Conservation (phyloP, 1,284 basidiomycete species). For the Peniophora sp. region DNA sequence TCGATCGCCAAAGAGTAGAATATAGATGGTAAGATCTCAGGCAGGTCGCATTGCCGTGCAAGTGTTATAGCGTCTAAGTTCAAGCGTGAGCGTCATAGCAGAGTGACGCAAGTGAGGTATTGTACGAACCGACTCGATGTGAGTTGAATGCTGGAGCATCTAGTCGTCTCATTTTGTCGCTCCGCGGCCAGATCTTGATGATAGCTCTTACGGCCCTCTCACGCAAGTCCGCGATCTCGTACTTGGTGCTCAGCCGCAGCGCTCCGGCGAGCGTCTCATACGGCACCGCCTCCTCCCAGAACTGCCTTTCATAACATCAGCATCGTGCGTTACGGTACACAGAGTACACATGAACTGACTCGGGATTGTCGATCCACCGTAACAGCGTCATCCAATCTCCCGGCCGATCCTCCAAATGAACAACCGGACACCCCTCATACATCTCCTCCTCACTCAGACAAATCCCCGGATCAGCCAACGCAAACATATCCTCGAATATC, state of each 20-base stretch:
- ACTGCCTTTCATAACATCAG: neutral
- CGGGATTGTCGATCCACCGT: constrained; percentile 6
- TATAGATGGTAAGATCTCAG: constrained; percentile 8
- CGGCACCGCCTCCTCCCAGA: constrained; percentile 5
- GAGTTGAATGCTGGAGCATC: constrained; percentile 3
- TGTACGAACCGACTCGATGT: constrained; percentile 5
- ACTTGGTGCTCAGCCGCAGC: constrained; percentile 7
- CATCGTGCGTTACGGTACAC: neutral
- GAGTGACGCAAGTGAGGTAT: neutral
- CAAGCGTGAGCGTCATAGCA: neutral
- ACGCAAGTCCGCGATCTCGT: constrained; percentile 5
- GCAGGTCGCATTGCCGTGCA: constrained; percentile 7
- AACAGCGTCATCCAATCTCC: constrained; percentile 7
- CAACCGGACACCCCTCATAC: constrained; percentile 5
- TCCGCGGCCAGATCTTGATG: constrained; percentile 3
- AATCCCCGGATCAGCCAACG: constrained; percentile 2
- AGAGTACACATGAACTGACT: neutral
- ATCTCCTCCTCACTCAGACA: neutral
- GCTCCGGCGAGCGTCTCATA: constrained; percentile 6
- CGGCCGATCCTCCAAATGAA: constrained; percentile 7
- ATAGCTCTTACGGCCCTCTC: constrained; percentile 1
- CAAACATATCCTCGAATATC: constrained; percentile 9
- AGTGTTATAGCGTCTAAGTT: constrained; percentile 5
- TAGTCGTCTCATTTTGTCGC: neutral
- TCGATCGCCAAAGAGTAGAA: constrained; percentile 8